Percentiles rank a stretch among this genome's conserved stretches.
phyloP scores from a whole-genome alignment of 208 protist species.

The Leishmania turanica region DNA sequence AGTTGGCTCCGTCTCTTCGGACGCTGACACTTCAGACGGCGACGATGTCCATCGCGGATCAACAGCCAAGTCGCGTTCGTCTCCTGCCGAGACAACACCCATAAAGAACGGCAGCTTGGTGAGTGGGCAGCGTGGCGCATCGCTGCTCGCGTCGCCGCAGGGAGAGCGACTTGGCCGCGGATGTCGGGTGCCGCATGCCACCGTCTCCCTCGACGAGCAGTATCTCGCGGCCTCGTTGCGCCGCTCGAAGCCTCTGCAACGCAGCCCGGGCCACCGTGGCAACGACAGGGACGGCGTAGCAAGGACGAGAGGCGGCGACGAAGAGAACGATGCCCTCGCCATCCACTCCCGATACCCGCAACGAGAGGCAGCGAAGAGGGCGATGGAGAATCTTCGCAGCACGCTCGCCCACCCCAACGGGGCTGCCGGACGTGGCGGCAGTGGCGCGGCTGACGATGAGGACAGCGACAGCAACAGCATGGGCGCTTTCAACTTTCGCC shows the following conservation, averaged over 20 bases:
- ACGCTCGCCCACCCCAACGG: conserved; percentile 32
- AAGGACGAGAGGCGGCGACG: not conserved
- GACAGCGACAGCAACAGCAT: conserved; percentile 25
- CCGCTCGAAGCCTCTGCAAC: conserved; percentile 3
- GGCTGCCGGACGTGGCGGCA: not conserved
- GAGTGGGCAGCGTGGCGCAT: not conserved
- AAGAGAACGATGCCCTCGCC: conserved; percentile 21
- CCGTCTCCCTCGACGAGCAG: conserved; percentile 47
- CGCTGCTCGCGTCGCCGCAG: not conserved
- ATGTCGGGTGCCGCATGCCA: conserved; percentile 47
- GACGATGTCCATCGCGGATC: not conserved
- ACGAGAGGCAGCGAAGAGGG: conserved; percentile 63
- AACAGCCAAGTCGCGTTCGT: not conserved
- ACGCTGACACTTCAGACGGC: conserved; percentile 15
- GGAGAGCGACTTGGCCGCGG: conserved; percentile 66
- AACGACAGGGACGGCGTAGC: not conserved
- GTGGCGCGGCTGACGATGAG: conserved; percentile 15
- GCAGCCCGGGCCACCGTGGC: not conserved
- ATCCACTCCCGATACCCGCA: conserved; percentile 63
- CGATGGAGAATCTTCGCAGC: conserved; percentile 50
- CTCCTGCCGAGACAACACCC: not conserved
- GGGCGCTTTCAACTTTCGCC: conserved; percentile 38
- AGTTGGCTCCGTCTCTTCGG: conserved; percentile 9
- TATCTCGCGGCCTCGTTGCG: conserved; percentile 35
- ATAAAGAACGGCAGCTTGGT: not conserved